Evolutionary conservation across 257 asterid species (phyloP).

Genomic region (Capsicum rhomboideum): DNA sequence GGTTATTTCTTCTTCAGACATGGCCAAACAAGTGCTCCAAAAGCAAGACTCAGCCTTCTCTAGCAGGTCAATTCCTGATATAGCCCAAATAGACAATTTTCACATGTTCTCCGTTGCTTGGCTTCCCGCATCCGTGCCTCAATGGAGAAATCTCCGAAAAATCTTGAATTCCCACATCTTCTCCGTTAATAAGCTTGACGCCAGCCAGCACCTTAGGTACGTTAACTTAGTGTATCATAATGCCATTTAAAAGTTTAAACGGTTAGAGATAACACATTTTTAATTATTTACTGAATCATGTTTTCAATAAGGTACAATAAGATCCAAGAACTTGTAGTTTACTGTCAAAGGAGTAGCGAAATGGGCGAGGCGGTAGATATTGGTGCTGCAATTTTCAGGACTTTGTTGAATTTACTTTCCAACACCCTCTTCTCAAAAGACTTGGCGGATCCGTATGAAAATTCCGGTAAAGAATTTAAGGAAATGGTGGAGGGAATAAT

Average conservation of each 20-base stretch:
- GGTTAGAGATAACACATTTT: neutral
- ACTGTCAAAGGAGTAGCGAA: conserved; percentile 21
- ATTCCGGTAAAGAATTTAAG: conserved; percentile 43
- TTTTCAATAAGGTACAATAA: neutral
- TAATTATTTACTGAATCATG: neutral
- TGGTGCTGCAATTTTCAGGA: conserved; percentile 20
- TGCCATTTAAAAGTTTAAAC: neutral
- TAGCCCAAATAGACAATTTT: conserved; percentile 48
- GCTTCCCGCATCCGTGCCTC: conserved; percentile 44
- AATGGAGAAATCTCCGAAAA: conserved; percentile 70
- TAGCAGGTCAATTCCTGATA: conserved; percentile 41
- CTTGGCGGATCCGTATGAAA: conserved; percentile 28
- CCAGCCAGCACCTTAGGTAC: conserved; percentile 41
- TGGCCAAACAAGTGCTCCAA: conserved; percentile 62
- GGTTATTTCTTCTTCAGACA: conserved; percentile 46
- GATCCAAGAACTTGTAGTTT: conserved; percentile 31
- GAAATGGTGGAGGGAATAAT: conserved; percentile 28
- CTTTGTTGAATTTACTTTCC: conserved; percentile 39
- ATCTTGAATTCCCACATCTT: conserved; percentile 56
- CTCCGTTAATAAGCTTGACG: conserved; percentile 56
- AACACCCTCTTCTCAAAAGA: conserved; percentile 45
- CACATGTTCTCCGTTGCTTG: conserved; percentile 50
- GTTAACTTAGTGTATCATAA: neutral
- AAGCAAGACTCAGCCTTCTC: conserved; percentile 65
- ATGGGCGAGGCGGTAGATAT: conserved; percentile 23